phyloP scores from a whole-genome alignment of 2,329 filamentous ascomycete genomes.

The Colletotrichum sp. region DNA sequence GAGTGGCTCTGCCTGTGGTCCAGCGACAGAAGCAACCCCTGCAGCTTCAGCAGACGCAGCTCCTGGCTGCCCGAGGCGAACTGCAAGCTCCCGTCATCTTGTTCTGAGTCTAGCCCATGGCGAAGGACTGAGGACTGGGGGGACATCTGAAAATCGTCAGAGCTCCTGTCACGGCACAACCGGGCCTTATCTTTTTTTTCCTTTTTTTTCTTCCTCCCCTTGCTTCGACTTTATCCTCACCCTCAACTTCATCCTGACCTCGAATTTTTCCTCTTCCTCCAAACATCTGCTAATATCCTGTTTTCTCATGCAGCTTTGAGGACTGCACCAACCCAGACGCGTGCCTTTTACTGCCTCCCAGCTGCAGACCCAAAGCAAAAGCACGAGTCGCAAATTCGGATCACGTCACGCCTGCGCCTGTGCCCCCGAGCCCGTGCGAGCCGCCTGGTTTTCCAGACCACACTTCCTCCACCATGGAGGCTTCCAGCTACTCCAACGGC shows the following conservation, averaged over 20 bases:
- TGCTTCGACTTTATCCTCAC: neutral
- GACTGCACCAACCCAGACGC: neutral
- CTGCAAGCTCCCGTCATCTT: neutral
- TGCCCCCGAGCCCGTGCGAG: neutral
- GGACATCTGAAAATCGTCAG: constrained; percentile 21
- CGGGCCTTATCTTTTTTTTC: neutral
- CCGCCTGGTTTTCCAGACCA: neutral
- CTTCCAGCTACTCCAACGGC: constrained; percentile 41
- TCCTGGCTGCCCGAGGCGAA: neutral
- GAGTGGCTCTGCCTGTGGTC: neutral
- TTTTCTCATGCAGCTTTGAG: neutral
- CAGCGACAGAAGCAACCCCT: neutral
- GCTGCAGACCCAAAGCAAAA: neutral
- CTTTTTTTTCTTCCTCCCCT: neutral
- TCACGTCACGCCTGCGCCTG: constrained; percentile 11
- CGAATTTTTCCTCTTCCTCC: neutral
- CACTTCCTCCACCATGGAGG: constrained; percentile 37
- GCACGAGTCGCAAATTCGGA: neutral
- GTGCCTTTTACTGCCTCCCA: neutral
- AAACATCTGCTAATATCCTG: neutral
- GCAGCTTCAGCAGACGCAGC: neutral
- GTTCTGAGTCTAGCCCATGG: neutral
- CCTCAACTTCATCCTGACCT: neutral
- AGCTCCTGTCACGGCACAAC: neutral
- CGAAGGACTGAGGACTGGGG: neutral